Base-by-base conservation (phyloP, 805 yeast species). In the Brettanomyces bruxellensis region DNA sequence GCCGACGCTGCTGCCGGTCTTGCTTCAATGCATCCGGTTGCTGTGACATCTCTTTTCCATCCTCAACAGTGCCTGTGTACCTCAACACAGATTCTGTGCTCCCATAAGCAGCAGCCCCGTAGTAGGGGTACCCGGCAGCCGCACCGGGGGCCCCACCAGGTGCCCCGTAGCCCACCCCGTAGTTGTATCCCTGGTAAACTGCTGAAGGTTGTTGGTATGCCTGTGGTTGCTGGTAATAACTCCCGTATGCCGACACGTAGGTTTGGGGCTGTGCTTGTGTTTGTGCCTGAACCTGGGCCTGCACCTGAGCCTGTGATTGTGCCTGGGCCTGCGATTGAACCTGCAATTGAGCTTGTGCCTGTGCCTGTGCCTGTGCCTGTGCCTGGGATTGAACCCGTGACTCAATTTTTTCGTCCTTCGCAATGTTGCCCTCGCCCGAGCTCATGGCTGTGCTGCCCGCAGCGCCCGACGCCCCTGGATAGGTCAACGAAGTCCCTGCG, bases 291-390 rank as follows among this genome's bases (percentile, higher is more conserved):
- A 40, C 40, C 18, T 40, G 44, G 51, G 51, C 58, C 32, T 56
- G 59, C 13, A 55, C 55, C 36, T 54, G 57, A 3, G 56, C 56
- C 30, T 44, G 45, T 2, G 25, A 83, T 54, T 65, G 56, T 52
- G 68, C 56, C 11, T 28, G 32, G 7, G 32, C 32, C 11, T 28
- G 32, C 1, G 11, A 6, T 28, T 28, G 32, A 9, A 9, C 32
- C 11, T 28, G 32, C 11, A 3, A 6, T 28, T 28, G 32, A 9
- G 3, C 32, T 2, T 28, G 32, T 6, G 32, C 32, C 11, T 28
- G 32, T 28, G 32, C 32, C 32, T 28, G 32, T 6, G 32, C 32
- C 11, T 9, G 32, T 28, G 32, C 32, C 32, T 28, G 32, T 6
- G 11, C 32, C 11, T 28, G 32, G 32, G 3, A 6, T 28, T 28